phyloP scores from a whole-genome alignment of 805 yeast species.

The Teunomyces panamensis region DNA sequence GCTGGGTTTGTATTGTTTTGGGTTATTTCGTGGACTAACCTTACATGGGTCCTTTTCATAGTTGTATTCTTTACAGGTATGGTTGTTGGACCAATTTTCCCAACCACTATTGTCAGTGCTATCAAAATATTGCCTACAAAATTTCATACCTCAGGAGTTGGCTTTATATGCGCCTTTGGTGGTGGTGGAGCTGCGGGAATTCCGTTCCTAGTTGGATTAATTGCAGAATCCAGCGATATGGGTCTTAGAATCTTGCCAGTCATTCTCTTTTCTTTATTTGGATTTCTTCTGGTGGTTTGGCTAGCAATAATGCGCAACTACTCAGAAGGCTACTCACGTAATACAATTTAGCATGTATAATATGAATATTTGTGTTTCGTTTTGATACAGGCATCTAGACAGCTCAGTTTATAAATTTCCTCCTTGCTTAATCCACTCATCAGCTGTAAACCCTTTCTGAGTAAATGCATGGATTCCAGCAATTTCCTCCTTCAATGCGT shows the following conservation, averaged over 20 bases:
- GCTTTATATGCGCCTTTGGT: slow-evolving; percentile 74
- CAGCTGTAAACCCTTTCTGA: slow-evolving; percentile 81
- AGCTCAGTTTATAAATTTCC: slow-evolving; percentile 14
- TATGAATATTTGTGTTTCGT: background rate
- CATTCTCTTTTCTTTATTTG: slow-evolving; percentile 24
- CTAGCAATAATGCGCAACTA: background rate
- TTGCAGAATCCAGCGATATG: slow-evolving; percentile 32
- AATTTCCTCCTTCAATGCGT: slow-evolving; percentile 77
- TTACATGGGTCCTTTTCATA: slow-evolving; percentile 25
- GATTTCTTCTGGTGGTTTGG: slow-evolving; percentile 28
- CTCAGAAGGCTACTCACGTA: background rate
- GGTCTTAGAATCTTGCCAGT: slow-evolving; percentile 34
- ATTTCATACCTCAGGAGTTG: slow-evolving; percentile 64
- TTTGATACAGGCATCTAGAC: background rate
- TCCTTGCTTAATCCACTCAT: slow-evolving; percentile 67
- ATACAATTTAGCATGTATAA: background rate
- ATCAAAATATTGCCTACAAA: slow-evolving; percentile 59
- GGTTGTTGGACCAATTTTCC: slow-evolving; percentile 55
- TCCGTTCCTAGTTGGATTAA: slow-evolving; percentile 61
- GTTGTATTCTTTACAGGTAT: slow-evolving; percentile 44
- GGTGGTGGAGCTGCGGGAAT: slow-evolving; percentile 80
- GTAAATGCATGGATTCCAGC: slow-evolving; percentile 91
- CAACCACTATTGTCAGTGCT: slow-evolving; percentile 67
- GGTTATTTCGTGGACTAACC: slow-evolving; percentile 29
- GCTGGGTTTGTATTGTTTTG: slow-evolving; percentile 29